Evolutionary conservation across 2,329 filamentous ascomycete species (phyloP), one percentile per base, ranked within the genome.

Genomic region (Immersiporthe knoxdaviesiana): DNA sequence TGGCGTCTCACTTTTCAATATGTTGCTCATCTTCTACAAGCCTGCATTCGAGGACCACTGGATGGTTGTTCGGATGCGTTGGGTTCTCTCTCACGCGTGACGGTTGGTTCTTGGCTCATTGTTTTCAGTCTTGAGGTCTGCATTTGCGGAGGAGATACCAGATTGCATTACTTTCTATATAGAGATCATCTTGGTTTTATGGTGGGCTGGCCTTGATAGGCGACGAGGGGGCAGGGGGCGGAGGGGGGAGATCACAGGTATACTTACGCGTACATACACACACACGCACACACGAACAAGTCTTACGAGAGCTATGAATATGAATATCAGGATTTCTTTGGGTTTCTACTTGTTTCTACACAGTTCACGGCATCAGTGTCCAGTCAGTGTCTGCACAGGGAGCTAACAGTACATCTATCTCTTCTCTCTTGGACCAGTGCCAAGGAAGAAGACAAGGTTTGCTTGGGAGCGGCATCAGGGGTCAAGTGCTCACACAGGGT

Each of bases 111-210:
- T 62, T 62, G 37, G 59, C 35, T 56, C 24, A 39, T 2, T n/a
- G n/a, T n/a, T 18, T 32, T 30, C 24, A 18, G 52, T 32, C 1
- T 56, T 2, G 27, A 6, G 18, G 16, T 27, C 44, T 24, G 18
- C 14, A 41, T 47, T 30, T 44, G 27, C n/a, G 27, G 60, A 35
- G 52, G 66, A 68, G 67, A 68, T 68, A 68, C 67, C 67, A 68
- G 67, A 68, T 61, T 61, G 67, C 62, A 39, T 39, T 11, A 12
- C 32, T 39, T 6, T 41, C 3, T 27, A 30, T 39, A 24, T 47
- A 47, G 30, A 10, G 21, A 14, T 18, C 32, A 35, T 37, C 10
- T 37, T 2, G 32, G 56, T 37, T n/a, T 37, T 8, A 10, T 5
- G 21, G 56, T 16, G 12, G 21, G 54, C 21, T 37, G 16, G 56